Evolutionary conservation across 106 monocot genomes (phyloP), one percentile per base, ranked within the genome.

Genomic region (Phalaenopsis aphrodite): DNA sequence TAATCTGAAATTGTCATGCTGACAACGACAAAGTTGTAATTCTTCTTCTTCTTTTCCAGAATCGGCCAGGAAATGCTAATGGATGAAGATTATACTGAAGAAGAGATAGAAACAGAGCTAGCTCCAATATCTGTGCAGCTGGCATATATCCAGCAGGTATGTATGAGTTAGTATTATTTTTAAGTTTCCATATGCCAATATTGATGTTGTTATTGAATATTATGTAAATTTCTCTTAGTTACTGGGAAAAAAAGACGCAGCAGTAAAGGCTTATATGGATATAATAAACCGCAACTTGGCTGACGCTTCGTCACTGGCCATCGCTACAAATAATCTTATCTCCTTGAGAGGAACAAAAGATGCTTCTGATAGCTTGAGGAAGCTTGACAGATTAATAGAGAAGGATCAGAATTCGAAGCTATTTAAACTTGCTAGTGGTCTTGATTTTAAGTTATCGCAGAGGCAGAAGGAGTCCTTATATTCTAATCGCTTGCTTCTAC

Each of bases 61-160:
- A 91, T 99, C 85, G 99, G 95, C 65, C 95, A 99, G 86, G 99
- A 99, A 86, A 82, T 77, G 78, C 82, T 99, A 71, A 90, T 95
- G 90, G 94, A 91, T 37, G 99, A 99, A 18, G 92, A 94, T 39
- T 91, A 80, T 86, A 84, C 79, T 67, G 94, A 95, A 80, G 99
- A 95, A 77, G 99, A 99, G 75, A 95, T 99, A 82, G 99, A 99
- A 83, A 68, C 79, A 81, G 99, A 99, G 85, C 83, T 99, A 76
- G 91, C 99, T 83, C 93, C 99, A 37, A 91, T 99, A 80, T 57
- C 88, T 86, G 91, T 95, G 42, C 99, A 95, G 84, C 91, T 95
- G 55, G 89, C 93, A 66, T 95, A 91, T 86, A 90, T 93, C 77
- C 90, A 69, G 11, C 99, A 99, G 89, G 99, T 98, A 42, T 65